phyloP scores from a whole-genome alignment of 768 basidiomycete species.

The Sistotremastrum suecicum region DNA sequence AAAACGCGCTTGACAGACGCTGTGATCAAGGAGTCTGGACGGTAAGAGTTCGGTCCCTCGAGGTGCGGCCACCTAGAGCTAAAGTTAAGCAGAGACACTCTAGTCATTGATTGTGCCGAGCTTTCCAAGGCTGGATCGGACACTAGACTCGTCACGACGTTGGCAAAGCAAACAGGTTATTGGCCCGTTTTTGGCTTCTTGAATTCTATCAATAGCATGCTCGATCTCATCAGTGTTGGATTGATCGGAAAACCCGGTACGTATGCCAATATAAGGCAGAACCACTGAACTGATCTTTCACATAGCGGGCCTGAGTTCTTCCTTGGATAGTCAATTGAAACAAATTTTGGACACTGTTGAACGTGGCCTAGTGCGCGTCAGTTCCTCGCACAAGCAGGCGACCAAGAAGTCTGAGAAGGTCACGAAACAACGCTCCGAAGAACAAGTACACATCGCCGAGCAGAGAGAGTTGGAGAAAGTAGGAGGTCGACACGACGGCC shows the following conservation, averaged over 20 bases:
- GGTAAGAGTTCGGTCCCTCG: constrained; percentile 23
- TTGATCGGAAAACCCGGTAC: constrained; percentile 90
- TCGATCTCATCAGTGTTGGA: constrained; percentile 87
- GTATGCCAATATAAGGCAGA: constrained; percentile 1
- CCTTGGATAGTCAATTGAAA: constrained; percentile 70
- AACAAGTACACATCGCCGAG: constrained; percentile 16
- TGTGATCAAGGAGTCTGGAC: constrained; percentile 36
- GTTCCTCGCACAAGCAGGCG: constrained; percentile 30
- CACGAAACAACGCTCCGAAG: constrained; percentile 22
- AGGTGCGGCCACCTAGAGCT: neutral
- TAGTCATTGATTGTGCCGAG: constrained; percentile 76
- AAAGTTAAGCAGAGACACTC: constrained; percentile 32
- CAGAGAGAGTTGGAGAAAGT: constrained; percentile 33
- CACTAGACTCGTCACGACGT: constrained; percentile 41
- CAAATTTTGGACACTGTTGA: constrained; percentile 72
- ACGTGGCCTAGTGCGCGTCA: constrained; percentile 52
- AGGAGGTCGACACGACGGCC: constrained; percentile 79
- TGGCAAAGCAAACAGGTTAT: constrained; percentile 80
- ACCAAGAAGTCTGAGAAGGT: constrained; percentile 23
- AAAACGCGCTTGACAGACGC: constrained; percentile 47
- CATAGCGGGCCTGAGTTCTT: constrained; percentile 68
- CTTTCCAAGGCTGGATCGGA: constrained; percentile 62
- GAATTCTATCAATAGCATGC: constrained; percentile 63
- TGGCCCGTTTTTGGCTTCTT: constrained; percentile 82
- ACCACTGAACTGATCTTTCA: neutral